phyloP scores from a whole-genome alignment of 441 rosid genomes.

The Euphorbia schlechtendalii region DNA sequence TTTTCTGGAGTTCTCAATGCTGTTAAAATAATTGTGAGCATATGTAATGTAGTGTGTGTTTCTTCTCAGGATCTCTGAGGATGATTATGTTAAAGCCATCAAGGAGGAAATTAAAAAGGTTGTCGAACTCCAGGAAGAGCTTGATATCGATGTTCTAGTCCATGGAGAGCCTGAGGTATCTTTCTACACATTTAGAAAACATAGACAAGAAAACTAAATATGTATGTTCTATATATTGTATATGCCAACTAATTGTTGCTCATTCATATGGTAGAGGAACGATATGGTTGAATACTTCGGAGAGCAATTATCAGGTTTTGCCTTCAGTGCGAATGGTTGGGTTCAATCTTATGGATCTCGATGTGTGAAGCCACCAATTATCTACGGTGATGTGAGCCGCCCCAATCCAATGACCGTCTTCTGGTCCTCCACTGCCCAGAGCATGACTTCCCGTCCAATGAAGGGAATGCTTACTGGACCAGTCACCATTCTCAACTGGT shows the following conservation, averaged over 20 bases:
- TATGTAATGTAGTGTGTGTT: slow-evolving; percentile 1
- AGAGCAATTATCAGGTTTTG: slow-evolving; percentile 91
- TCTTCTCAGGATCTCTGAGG: slow-evolving; percentile 66
- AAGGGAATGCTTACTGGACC: slow-evolving; percentile 99
- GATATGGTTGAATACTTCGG: slow-evolving; percentile 99
- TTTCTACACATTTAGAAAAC: neutral
- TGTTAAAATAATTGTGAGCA: neutral
- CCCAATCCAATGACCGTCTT: slow-evolving; percentile 95
- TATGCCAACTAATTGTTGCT: slow-evolving; percentile 18
- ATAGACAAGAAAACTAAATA: neutral
- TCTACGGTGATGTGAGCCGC: slow-evolving; percentile 98
- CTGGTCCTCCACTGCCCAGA: slow-evolving; percentile 93
- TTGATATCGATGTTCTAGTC: slow-evolving; percentile 92
- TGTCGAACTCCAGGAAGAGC: slow-evolving; percentile 83
- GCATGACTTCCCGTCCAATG: slow-evolving; percentile 96
- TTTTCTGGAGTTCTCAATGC: neutral
- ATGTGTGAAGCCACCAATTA: slow-evolving; percentile 95
- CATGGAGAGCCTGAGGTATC: slow-evolving; percentile 99
- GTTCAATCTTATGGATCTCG: slow-evolving; percentile 97
- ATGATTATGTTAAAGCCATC: slow-evolving; percentile 68
- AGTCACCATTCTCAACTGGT: slow-evolving; percentile 97
- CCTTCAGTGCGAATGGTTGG: slow-evolving; percentile 94
- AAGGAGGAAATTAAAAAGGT: slow-evolving; percentile 86
- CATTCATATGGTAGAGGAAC: slow-evolving; percentile 54
- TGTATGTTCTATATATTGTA: neutral